phyloP scores from a whole-genome alignment of 768 basidiomycete species.

The Podaxis mareebaensis region DNA sequence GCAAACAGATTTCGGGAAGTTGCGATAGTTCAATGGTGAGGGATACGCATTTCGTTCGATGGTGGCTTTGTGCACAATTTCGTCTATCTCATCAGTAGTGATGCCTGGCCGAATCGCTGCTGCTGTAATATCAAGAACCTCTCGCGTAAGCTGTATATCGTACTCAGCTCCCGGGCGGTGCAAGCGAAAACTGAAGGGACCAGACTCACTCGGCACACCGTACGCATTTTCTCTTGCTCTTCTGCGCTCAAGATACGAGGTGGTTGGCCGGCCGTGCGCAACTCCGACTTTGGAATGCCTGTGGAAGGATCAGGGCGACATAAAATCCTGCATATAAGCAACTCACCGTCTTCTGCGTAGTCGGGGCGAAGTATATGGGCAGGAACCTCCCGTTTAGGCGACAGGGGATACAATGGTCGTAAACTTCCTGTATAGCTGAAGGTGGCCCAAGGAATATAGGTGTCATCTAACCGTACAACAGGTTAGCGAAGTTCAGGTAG shows the following conservation, averaged over 20 bases:
- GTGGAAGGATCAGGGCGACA: constrained; percentile 17
- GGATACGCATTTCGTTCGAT: constrained; percentile 93
- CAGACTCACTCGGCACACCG: constrained; percentile 73
- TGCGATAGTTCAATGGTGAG: constrained; percentile 87
- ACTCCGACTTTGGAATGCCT: constrained; percentile 66
- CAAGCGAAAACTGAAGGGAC: not conserved
- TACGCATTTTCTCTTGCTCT: constrained; percentile 90
- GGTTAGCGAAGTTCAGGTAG: not conserved
- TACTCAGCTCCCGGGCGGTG: not conserved
- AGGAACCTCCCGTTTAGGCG: constrained; percentile 74
- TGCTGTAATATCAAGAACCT: constrained; percentile 93
- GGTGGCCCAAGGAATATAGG: constrained; percentile 77
- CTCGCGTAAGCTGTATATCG: constrained; percentile 68
- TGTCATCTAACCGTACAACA: constrained; percentile 51
- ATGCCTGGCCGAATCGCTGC: constrained; percentile 86
- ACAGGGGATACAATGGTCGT: constrained; percentile 87
- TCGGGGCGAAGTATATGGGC: constrained; percentile 86
- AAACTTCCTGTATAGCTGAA: constrained; percentile 79
- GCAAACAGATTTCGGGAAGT: constrained; percentile 96
- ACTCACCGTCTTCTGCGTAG: constrained; percentile 63
- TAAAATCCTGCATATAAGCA: constrained; percentile 10
- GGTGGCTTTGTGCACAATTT: constrained; percentile 88
- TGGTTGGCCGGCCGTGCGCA: constrained; percentile 55
- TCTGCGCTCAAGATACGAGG: constrained; percentile 65
- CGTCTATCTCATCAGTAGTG: constrained; percentile 94